Evolutionary conservation across 495 filamentous ascomycete genomes (phyloP).

Genomic region (Durotheca rogersii): DNA sequence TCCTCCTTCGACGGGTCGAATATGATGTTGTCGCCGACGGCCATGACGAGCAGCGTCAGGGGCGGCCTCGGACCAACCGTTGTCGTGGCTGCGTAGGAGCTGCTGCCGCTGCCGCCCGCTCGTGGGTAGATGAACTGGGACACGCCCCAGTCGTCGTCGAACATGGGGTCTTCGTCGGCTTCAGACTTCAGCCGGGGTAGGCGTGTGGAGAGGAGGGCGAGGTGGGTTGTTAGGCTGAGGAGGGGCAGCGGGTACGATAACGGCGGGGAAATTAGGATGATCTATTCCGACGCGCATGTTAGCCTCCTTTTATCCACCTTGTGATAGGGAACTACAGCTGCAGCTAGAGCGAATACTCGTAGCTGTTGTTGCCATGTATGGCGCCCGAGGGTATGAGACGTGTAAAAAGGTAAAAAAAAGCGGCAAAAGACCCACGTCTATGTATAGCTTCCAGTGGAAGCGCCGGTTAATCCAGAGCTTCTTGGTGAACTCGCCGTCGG

Average conservation of each 20-base stretch:
- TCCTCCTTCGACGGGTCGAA: slow-evolving; percentile 92
- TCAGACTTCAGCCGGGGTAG: slow-evolving; percentile 82
- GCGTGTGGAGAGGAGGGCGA: slow-evolving; percentile 87
- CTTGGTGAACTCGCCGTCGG: slow-evolving; percentile 67
- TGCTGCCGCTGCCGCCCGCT: slow-evolving; percentile 22
- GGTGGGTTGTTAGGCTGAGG: slow-evolving; percentile 87
- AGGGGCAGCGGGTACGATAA: slow-evolving; percentile 90
- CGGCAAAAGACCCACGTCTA: slow-evolving; percentile 88
- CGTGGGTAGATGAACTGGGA: slow-evolving; percentile 74
- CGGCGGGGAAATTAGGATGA: slow-evolving; percentile 88
- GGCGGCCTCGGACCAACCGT: slow-evolving; percentile 58
- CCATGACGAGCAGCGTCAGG: slow-evolving; percentile 84
- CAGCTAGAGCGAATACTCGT: background rate
- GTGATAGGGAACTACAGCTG: background rate
- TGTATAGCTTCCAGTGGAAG: slow-evolving; percentile 95
- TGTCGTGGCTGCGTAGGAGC: too few relatives aligned
- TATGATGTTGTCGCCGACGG: slow-evolving; percentile 82
- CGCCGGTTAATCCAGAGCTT: slow-evolving; percentile 79
- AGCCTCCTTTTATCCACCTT: too few relatives aligned
- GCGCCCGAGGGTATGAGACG: too few relatives aligned
- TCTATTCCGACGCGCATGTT: slow-evolving; percentile 50
- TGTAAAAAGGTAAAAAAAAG: too few relatives aligned
- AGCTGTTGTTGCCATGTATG: background rate
- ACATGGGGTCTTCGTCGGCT: slow-evolving; percentile 90
- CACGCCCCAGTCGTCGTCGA: slow-evolving; percentile 96